These are phyloP conservation scores for Amaranthus cruentus DNA, from an alignment of 148 eudicot genomes.

Conservation along the genomic window DNA sequence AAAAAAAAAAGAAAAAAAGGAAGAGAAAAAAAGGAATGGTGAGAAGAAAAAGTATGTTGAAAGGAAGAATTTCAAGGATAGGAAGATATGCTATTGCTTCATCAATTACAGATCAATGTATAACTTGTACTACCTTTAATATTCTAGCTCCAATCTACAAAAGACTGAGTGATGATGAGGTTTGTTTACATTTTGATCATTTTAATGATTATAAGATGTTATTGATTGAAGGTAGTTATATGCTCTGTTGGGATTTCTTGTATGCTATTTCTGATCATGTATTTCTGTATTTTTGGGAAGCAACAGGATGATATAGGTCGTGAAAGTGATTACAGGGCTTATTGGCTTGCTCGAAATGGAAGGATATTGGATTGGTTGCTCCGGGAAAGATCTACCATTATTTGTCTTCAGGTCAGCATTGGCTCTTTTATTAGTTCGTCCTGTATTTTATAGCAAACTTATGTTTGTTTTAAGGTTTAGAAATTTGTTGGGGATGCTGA, in stretches of 20 bases:
- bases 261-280: slow-evolving; percentile 7
- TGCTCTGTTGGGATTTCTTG: not conserved
- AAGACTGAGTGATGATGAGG: slow-evolving; percentile 64
- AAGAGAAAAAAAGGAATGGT: slow-evolving; percentile 37
- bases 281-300: slow-evolving; percentile 24
- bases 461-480: not conserved
- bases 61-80: slow-evolving; percentile 50
- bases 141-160: slow-evolving; percentile 97
- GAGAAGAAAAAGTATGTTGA: slow-evolving; percentile 38
- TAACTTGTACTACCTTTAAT: slow-evolving; percentile 95
- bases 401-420: slow-evolving; percentile 83
- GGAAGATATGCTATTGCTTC: slow-evolving; percentile 68
- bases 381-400: slow-evolving; percentile 83
- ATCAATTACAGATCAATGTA: slow-evolving; percentile 53
- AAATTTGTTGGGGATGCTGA: not conserved
- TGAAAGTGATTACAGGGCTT: slow-evolving; percentile 67
- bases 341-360: slow-evolving; percentile 80
- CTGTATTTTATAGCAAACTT: not conserved
- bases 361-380: slow-evolving; percentile 91
- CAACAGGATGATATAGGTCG: slow-evolving; percentile 69
- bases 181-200: slow-evolving; percentile 15
- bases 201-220: not conserved
- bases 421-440: slow-evolving; percentile 2
- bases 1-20: slow-evolving; percentile 8
- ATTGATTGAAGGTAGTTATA: slow-evolving; percentile 7